Evolutionary conservation across 2,329 filamentous ascomycete genomes (phyloP), one percentile per base, ranked within the genome.

Genomic region (Neofusicoccum cordaticola): DNA sequence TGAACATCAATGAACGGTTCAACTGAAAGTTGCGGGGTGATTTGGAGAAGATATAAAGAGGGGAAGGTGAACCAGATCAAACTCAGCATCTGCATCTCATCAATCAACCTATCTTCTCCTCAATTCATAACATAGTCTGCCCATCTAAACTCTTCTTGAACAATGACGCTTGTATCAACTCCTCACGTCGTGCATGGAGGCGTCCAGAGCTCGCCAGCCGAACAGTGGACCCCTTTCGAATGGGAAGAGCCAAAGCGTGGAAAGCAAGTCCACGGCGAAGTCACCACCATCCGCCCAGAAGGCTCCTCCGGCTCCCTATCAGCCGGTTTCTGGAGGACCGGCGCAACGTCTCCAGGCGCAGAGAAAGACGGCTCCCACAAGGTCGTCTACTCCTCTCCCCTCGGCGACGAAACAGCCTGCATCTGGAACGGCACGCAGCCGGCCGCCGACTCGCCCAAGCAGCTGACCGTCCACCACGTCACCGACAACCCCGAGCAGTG

Each of bases 261-360:
- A 39, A 62, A 62, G 31, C 60, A 62, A n/a, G 45, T 62, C 17
- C 60, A 62, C 8, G 60, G 60, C 2, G 60, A 62, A 37, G 60
- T 62, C 2, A 8, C 60, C 8, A 17, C 51, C 45, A 6, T 41
- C 17, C 60, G 60, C 41, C 8, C 31, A n/a, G 37, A 31, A 37
- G 60, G 60, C 17, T 15, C 34, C 11, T 34, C 60, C 7, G 60
- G 60, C 37, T 41, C 47, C 3, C 60, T 62, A 5, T 27, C 60
- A 6, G 37, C 60, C 31, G 60, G 60, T 0, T 62, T 62, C 60
- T 62, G 60, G 60, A 52, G 60, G 27, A 62, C 60, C 34, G 31
- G 60, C 17, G 27, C 45, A 51, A 62, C 60, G 11, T 42, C 34
- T 6, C 60, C 60, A 0, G 60, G 60, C 8, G 60, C 60, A 8